Base-by-base conservation (phyloP, 331 rosid species). In the Malus hybrid region DNA sequence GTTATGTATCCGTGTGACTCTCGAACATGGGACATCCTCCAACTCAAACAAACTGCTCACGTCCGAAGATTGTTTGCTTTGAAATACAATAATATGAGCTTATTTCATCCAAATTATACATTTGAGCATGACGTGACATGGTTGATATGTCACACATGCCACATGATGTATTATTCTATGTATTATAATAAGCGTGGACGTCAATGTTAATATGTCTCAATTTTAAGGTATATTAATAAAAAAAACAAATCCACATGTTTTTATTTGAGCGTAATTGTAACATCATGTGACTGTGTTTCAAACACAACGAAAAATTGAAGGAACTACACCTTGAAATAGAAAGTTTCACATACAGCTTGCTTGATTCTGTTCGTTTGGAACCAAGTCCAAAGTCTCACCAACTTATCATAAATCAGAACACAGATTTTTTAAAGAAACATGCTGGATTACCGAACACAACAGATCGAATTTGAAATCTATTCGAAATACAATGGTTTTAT, bases 391-490 rank as follows among this genome's bases (percentile, higher is more conserved):
- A 50, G n/a, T 50, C 6, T 6, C 56, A 15, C 56, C 56, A 6
- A 36, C 44, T 36, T 36, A 36, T 36, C 44, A 2, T 9, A 48
- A 48, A 48, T 48, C 56, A 50, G 9, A 50, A 50, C 18, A 50
- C 4, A 15, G 9, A 15, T 50, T 48, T 48, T 56, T 6, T 8
- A 9, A n/a, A 7, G 24, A 15, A 15, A 18, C 3, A 20, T 56
- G 26, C 24, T 1, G 62, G 28, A 19, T 56, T 18, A 63, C 34
- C 18, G 1, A 10, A 16, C n/a, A 64, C 69, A 48, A 48, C 6
- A 48, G 55, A 48, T 48, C 18, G 55, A 48, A 48, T 48, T 69
- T 88, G 42, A 90, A 63, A 36, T 36, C 44, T 36, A 36, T 36
- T 36, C 11, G 44, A 52, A 50, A 70, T 19, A 29, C 11, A 11